phyloP scores from a whole-genome alignment of 148 eudicot species.

The Rhododendron williamsianum region DNA sequence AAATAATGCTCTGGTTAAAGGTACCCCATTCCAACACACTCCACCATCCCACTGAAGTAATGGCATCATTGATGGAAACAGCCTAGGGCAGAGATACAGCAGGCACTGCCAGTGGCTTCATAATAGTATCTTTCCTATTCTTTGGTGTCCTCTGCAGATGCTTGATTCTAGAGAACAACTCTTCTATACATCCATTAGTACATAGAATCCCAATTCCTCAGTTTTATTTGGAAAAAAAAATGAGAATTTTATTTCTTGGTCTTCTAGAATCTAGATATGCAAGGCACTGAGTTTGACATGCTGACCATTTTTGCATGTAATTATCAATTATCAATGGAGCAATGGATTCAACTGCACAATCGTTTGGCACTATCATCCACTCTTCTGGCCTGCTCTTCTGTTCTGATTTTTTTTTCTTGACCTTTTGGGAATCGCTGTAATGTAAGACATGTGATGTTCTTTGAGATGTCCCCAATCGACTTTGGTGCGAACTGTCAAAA shows the following conservation, averaged over 20 bases:
- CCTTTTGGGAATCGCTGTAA: background rate
- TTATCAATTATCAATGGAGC: background rate
- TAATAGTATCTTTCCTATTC: background rate
- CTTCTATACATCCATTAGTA: background rate
- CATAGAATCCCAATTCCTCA: background rate
- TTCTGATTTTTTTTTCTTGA: background rate
- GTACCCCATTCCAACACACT: background rate
- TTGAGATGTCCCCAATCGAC: background rate
- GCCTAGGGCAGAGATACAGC: background rate
- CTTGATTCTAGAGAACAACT: slow-evolving; percentile 1
- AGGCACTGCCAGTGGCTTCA: background rate
- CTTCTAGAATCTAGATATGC: background rate
- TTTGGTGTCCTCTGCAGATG: slow-evolving; percentile 1
- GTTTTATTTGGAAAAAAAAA: background rate
- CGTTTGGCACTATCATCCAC: background rate
- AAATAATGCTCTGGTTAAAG: background rate
- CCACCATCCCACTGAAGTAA: background rate
- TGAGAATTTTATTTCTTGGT: background rate
- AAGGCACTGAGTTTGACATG: background rate
- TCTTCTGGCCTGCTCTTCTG: background rate
- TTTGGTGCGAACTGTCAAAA: background rate
- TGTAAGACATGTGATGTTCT: background rate
- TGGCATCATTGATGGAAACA: background rate
- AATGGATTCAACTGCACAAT: background rate
- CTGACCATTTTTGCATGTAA: background rate